phyloP scores from a whole-genome alignment of 2,329 filamentous ascomycete genomes.

The Aureobasidium namibiae region DNA sequence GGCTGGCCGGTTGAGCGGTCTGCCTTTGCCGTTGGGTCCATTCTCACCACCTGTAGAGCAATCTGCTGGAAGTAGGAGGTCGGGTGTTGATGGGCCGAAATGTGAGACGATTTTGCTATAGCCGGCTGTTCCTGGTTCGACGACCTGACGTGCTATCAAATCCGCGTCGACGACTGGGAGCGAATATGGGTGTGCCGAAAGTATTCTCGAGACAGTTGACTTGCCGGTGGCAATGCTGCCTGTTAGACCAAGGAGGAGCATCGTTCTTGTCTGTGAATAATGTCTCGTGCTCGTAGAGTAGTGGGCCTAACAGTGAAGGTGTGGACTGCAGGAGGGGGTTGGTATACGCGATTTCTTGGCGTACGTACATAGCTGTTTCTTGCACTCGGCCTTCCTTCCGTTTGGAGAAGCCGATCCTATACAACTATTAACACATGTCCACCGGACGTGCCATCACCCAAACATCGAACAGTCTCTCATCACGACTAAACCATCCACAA shows the following conservation, averaged over 20 bases:
- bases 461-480: neutral
- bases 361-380: neutral
- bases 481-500: neutral
- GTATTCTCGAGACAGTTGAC: constrained; percentile 82
- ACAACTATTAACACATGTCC: neutral
- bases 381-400: constrained; percentile 7
- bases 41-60: constrained; percentile 34
- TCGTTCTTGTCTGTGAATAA: constrained; percentile 30
- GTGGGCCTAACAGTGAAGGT: neutral
- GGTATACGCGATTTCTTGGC: neutral
- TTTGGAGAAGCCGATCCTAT: neutral
- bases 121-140: constrained; percentile 80
- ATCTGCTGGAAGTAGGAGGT: constrained; percentile 62
- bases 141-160: constrained; percentile 81
- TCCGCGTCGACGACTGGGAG: constrained; percentile 93
- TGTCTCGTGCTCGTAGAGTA: neutral
- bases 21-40: constrained; percentile 53
- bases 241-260: constrained; percentile 93
- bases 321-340: neutral
- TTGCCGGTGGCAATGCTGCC: constrained; percentile 98
- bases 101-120: constrained; percentile 75
- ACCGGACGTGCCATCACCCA: neutral
- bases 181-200: constrained; percentile 70
- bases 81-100: constrained; percentile 76
- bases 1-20: constrained; percentile 76